Percentiles rank a stretch among this genome's conserved stretches.
Evolutionary conservation across 495 filamentous ascomycete species (phyloP).

Genomic region (Lichina pygmaea): DNA sequence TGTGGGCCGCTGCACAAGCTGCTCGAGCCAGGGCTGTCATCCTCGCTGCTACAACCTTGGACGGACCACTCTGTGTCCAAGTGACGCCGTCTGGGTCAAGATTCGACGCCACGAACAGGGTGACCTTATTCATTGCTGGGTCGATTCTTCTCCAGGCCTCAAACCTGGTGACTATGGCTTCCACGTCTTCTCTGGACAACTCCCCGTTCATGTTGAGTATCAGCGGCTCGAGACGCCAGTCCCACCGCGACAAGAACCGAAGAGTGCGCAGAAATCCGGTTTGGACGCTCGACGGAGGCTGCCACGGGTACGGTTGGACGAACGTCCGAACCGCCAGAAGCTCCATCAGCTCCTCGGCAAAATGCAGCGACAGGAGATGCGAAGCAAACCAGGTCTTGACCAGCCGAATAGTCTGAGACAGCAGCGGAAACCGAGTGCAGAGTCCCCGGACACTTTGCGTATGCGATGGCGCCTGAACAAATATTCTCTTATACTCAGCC

Average conservation of each 20-base stretch:
- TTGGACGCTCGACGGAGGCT: conserved; percentile 46
- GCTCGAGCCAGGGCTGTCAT: conserved; percentile 59
- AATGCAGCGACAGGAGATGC: conserved; percentile 51
- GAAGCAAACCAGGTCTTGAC: conserved; percentile 71
- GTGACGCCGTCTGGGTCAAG: conserved; percentile 48
- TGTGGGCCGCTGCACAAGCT: conserved; percentile 31
- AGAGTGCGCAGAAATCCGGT: conserved; percentile 64
- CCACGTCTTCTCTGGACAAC: conserved; percentile 25
- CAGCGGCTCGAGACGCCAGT: conserved; percentile 65
- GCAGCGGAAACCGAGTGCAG: conserved; percentile 51
- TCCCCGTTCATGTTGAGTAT: conserved; percentile 42
- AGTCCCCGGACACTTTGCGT: conserved; percentile 53
- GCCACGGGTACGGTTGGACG: conserved; percentile 60
- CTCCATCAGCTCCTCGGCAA: conserved; percentile 62
- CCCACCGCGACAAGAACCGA: conserved; percentile 54
- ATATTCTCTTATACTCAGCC: conserved; percentile 39
- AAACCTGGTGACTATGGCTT: conserved; percentile 39
- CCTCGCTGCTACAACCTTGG: conserved; percentile 59
- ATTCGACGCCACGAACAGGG: conserved; percentile 59
- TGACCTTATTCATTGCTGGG: conserved; percentile 58
- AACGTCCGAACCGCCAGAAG: conserved; percentile 50
- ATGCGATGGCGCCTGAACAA: conserved; percentile 46
- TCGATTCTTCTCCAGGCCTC: conserved; percentile 65
- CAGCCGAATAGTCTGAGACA: conserved; percentile 70
- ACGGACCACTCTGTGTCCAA: conserved; percentile 49